Base-by-base conservation (phyloP, 345 rosid genomes). In the Citrus sp. region DNA sequence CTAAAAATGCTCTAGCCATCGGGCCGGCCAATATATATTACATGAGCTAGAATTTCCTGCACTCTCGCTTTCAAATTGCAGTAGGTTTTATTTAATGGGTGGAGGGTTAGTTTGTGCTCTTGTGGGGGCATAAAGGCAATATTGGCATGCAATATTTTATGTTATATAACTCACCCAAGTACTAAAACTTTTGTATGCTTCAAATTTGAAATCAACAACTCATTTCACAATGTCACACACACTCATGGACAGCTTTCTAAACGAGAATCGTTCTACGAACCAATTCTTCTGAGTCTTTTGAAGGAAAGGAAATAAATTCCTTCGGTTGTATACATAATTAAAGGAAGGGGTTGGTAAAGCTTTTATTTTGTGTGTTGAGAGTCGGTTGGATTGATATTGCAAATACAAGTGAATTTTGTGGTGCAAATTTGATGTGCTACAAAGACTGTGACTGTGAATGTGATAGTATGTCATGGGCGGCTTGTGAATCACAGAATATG, bases 71-170 rank as follows among this genome's bases (percentile, higher is more conserved):
- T 79, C 70, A 46, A 46, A 46, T 12, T 46, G 5, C 51, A 27
- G 40, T 40, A 25, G 37, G 37, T 9, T 59, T 65, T 58, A 64
- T 16, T 32, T 37, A 40, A 46, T 72, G 5, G 46, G 24, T 14
- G n/a, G n/a, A 51, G 58, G 28, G 60, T 67, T 82, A 75, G 81
- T 80, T 72, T 78, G 77, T 82, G 86, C 81, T 84, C 49, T 18
- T 67, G 83, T 84, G 87, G 91, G 90, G 87, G 51, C 82, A 72
- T 27, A 30, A 56, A 66, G 72, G 58, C 34, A 59, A 76, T 71
- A 49, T 60, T 67, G 77, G 84, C 83, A 81, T 82, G 87, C 79
- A 72, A 77, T 27, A 14, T 77, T 81, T 78, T 49, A 12, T 54
- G 6, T 54, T 18, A 18, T 16, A 54, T 18, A 4, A 54, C 6